Percentiles rank a stretch among this genome's conserved stretches.
These are phyloP conservation scores for Skeletonema costatum DNA, from an alignment of 108 stramenopile genomes.

Conservation along the genomic window DNA sequence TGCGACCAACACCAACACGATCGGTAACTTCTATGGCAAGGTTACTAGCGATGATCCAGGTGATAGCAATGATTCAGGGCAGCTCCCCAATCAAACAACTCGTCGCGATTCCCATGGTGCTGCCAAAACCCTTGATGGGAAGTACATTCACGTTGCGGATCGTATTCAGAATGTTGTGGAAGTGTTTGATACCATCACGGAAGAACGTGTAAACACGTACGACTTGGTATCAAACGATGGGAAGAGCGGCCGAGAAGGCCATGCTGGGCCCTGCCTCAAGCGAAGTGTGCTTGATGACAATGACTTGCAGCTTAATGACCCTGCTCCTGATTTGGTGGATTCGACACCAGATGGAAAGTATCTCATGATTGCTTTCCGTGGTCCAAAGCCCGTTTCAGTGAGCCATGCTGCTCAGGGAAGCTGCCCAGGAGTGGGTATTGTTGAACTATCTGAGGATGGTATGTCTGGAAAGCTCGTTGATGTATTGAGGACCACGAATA, in stretches of 20 bases:
- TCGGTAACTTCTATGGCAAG: background rate
- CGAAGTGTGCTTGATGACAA: no score
- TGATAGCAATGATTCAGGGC: constrained; percentile 22
- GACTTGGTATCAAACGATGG: constrained; percentile 11
- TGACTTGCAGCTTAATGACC: constrained; percentile 20
- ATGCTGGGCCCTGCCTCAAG: background rate
- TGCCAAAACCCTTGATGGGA: constrained; percentile 1
- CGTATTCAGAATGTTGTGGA: constrained; percentile 44
- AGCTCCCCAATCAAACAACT: constrained; percentile 26
- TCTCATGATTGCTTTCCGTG: constrained; percentile 30
- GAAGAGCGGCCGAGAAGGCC: background rate
- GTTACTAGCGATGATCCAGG: background rate
- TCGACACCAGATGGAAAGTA: constrained; percentile 43
- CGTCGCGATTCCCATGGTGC: constrained; percentile 46
- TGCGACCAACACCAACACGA: constrained; percentile 21
- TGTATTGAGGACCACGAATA: constrained; percentile 42
- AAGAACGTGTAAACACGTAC: constrained; percentile 19
- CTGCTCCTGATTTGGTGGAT: constrained; percentile 17
- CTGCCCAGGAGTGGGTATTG: constrained; percentile 46
- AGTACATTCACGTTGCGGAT: constrained; percentile 40
- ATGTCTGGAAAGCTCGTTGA: constrained; percentile 23
- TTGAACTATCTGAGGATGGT: constrained; percentile 25
- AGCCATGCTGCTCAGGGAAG: constrained; percentile 38
- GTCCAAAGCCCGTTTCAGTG: constrained; percentile 38
- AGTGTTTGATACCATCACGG: constrained; percentile 3